Base-by-base conservation (phyloP, 441 rosid species). In the Geranium incanum region DNA sequence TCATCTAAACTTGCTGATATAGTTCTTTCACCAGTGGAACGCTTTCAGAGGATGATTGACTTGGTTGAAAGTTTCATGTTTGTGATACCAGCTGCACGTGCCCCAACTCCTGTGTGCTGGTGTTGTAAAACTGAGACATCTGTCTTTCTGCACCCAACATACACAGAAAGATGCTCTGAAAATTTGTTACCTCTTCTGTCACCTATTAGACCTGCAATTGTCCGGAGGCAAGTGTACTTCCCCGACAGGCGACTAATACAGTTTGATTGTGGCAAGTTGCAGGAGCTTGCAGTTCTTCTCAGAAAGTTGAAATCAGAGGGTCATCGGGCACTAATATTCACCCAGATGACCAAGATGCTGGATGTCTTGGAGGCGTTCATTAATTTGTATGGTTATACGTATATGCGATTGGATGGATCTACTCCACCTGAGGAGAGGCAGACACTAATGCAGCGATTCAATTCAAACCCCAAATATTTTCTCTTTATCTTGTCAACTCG, bases 331-430 rank as follows among this genome's bases (percentile, higher is more conserved):
- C 82, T 96, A 77, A 93, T 96, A 80, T 96, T 96, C 84, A 96
- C 99, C 65, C 99, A 96, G 82, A 96, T 96, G 99, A 96, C 99
- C 73, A 96, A 91, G 84, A 96, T 96, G 99, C 99, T 96, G 70
- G 99, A 96, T 83, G 68, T 91, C 62, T 83, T 96, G 88, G 98
- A 96, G 88, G 99, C 95, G 67, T 96, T 96, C 83, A 93, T 96
- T 74, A 96, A 83, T 81, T 75, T 96, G 78, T 96, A 96, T 74
- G 98, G 99, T 68, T 96, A 96, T 79, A 96, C 97, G 6, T 96
- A 96, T 82, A 93, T 96, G 99, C 96, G 99, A 43, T 89, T 96
- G 69, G 99, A 96, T 68, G 99, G 99, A 18, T 96, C 99, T 74
- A 96, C 99, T 72, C 98, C 86, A 60, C 98, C 99, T 64, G 99